Evolutionary conservation across 179 eudicot genomes (phyloP).

Genomic region (Beta macrorhiza): DNA sequence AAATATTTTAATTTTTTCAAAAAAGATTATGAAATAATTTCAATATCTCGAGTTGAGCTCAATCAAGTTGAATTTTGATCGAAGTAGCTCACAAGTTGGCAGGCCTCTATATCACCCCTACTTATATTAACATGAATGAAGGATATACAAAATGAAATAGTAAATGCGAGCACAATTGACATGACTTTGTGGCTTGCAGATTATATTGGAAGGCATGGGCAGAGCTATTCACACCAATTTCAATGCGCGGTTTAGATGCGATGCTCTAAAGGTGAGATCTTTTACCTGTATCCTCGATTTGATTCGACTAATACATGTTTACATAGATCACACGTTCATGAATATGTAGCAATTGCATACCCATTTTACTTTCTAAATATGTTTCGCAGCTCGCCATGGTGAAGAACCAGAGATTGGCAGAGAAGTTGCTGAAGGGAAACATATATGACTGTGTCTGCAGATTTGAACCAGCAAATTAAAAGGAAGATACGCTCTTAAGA

Average conservation of each 20-base stretch:
- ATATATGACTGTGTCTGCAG: constrained; percentile 95
- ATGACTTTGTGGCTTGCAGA: constrained; percentile 39
- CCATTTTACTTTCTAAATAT: background rate
- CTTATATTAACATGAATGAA: background rate
- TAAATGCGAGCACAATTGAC: background rate
- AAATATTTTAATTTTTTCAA: background rate
- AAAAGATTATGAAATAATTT: too few relatives aligned
- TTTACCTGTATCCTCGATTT: background rate
- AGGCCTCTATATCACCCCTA: background rate
- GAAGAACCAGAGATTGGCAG: constrained; percentile 96
- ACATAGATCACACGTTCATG: background rate
- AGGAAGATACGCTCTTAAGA: background rate
- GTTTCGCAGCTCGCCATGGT: constrained; percentile 92
- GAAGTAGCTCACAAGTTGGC: background rate
- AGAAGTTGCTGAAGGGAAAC: constrained; percentile 78
- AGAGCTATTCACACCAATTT: constrained; percentile 87
- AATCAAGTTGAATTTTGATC: background rate
- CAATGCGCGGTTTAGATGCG: constrained; percentile 80
- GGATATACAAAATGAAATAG: background rate
- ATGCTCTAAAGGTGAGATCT: constrained; percentile 76
- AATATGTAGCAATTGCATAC: background rate
- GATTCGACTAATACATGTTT: background rate
- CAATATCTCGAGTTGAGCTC: background rate
- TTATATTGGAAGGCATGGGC: constrained; percentile 98
- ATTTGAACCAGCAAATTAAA: constrained; percentile 59